Percentiles rank a stretch among this genome's conserved stretches.
These are phyloP conservation scores for Coccomyxa sp. DNA, from an alignment of 139 green algal species.

Conservation along the genomic window DNA sequence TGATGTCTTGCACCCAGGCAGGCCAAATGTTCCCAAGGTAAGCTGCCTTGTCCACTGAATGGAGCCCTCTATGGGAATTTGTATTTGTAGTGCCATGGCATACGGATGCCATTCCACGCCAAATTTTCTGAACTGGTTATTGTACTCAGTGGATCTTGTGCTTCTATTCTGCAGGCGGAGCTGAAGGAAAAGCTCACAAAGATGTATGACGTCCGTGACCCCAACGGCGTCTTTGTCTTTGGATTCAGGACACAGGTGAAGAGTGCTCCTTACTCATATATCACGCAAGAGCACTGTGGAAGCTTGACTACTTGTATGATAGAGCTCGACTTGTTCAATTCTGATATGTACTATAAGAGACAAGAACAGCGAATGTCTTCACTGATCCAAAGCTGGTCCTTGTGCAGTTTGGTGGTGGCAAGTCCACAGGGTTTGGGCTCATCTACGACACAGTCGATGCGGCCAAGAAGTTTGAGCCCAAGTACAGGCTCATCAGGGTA, in stretches of 20 bases:
- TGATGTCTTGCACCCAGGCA: slow-evolving; percentile 96
- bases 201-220: slow-evolving; percentile 95
- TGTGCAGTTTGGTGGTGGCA: slow-evolving; percentile 95
- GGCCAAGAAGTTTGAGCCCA: slow-evolving; percentile 98
- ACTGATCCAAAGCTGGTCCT: not conserved
- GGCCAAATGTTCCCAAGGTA: slow-evolving; percentile 95
- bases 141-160: not conserved
- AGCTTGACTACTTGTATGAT: not conserved
- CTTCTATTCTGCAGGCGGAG: slow-evolving; percentile 54
- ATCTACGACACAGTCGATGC: slow-evolving; percentile 97
- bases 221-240: slow-evolving; percentile 87
- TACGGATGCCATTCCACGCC: too few species aligned
- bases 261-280: not conserved
- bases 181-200: slow-evolving; percentile 93
- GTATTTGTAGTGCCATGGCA: too few species aligned
- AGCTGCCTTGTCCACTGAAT: not conserved
- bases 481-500: slow-evolving; percentile 90
- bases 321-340: not conserved
- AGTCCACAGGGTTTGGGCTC: slow-evolving; percentile 97
- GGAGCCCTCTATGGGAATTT: too few species aligned
- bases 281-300: not conserved
- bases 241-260: slow-evolving; percentile 92
- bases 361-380: too few species aligned
- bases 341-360: not conserved
- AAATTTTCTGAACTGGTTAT: not conserved